phyloP scores from a whole-genome alignment of 495 filamentous ascomycete genomes.

The Alectoria sarmentosa region DNA sequence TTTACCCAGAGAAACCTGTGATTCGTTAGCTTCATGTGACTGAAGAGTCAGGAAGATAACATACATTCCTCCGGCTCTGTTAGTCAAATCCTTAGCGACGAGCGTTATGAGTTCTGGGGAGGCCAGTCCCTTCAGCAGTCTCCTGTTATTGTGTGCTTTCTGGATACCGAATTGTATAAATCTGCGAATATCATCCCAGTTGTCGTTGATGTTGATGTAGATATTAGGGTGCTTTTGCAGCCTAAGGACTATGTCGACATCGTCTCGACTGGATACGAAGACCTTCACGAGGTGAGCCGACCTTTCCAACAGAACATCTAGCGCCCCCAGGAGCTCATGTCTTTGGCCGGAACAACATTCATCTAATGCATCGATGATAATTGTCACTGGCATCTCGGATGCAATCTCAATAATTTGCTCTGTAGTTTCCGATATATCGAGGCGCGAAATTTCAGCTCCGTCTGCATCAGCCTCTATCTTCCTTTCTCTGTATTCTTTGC shows the following conservation, averaged over 20 bases:
- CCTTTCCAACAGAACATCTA: neutral
- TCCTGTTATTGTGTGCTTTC: neutral
- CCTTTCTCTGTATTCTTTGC: neutral
- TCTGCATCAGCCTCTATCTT: neutral
- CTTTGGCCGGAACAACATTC: neutral
- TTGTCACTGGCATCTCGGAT: neutral
- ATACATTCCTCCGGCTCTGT: neutral
- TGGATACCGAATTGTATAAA: neutral
- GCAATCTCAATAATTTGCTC: neutral
- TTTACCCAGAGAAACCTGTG: neutral
- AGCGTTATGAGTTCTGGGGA: neutral
- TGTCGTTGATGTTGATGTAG: neutral
- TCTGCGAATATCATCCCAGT: neutral
- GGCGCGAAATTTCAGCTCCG: neutral
- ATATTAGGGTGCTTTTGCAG: constrained; percentile 27
- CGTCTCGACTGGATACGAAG: constrained; percentile 34
- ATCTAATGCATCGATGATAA: neutral
- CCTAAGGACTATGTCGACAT: constrained; percentile 30
- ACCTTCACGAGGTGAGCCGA: constrained; percentile 32
- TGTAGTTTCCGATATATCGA: neutral
- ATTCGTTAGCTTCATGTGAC: neutral
- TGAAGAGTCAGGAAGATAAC: neutral
- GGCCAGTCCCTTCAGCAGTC: neutral
- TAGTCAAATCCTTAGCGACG: neutral
- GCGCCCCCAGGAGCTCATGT: neutral